Percentiles rank a stretch among this genome's conserved stretches.
These are phyloP conservation scores for Capronia epimyces DNA, from an alignment of 2,329 filamentous ascomycete genomes.

Conservation along the genomic window DNA sequence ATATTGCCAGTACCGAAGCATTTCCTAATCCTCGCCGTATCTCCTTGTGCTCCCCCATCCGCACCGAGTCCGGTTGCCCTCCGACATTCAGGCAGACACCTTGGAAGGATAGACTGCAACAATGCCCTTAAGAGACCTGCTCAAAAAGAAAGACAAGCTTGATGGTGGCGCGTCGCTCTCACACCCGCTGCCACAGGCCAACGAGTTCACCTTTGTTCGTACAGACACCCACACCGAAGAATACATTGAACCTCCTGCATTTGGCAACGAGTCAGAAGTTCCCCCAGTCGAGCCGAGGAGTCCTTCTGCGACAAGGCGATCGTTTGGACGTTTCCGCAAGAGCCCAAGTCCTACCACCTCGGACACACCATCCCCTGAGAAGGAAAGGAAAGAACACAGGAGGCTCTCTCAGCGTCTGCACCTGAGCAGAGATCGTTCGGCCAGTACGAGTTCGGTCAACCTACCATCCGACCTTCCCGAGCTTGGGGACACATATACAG, in stretches of 20 bases:
- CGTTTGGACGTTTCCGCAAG: slow-evolving; percentile 34
- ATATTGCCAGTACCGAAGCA: slow-evolving; percentile 18
- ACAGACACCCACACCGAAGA: slow-evolving; percentile 78
- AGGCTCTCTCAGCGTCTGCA: slow-evolving; percentile 65
- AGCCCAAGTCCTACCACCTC: slow-evolving; percentile 34
- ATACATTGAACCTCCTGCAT: slow-evolving; percentile 64
- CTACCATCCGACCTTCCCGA: slow-evolving; percentile 75
- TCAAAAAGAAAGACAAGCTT: slow-evolving; percentile 59
- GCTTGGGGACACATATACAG: slow-evolving; percentile 50
- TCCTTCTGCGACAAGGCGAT: slow-evolving; percentile 18
- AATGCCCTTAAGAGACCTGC: slow-evolving; percentile 57
- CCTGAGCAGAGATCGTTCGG: slow-evolving; percentile 48
- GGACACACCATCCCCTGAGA: slow-evolving; percentile 35
- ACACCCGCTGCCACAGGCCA: slow-evolving; percentile 39
- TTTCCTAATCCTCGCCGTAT: slow-evolving; percentile 4
- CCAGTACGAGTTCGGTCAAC: slow-evolving; percentile 59
- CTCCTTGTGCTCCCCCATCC: neutral
- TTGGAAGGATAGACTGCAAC: slow-evolving; percentile 1
- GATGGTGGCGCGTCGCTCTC: slow-evolving; percentile 34
- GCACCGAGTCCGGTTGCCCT: neutral
- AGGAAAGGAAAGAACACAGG: slow-evolving; percentile 33
- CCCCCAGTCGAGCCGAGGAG: slow-evolving; percentile 6
- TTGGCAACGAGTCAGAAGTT: slow-evolving; percentile 39
- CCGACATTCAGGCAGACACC: neutral
- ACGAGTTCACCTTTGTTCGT: slow-evolving; percentile 76